Conservation (phyloP, 1,284 basidiomycete species). For the Schizopora paradoxa region DNA sequence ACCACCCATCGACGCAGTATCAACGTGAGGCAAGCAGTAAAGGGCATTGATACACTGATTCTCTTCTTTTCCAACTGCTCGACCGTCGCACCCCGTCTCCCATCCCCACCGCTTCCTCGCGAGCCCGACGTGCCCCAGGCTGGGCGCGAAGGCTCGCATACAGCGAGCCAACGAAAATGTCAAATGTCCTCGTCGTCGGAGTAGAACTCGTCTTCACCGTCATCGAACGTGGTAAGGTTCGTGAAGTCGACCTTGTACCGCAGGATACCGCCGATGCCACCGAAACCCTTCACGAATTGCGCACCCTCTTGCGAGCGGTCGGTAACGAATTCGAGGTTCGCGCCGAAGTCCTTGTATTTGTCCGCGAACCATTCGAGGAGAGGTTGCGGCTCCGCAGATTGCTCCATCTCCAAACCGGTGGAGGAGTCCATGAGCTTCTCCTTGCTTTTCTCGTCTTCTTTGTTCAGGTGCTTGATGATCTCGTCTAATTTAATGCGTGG, state of each 20-base stretch:
- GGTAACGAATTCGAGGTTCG: slow-evolving; percentile 87
- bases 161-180: slow-evolving; percentile 76
- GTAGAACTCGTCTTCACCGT: slow-evolving; percentile 79
- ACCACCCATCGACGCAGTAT: neutral
- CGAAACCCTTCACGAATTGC: slow-evolving; percentile 98
- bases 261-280: slow-evolving; percentile 93
- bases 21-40: no score
- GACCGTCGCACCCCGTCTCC: slow-evolving; percentile 55
- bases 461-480: slow-evolving; percentile 71
- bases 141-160: slow-evolving; percentile 51
- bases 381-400: slow-evolving; percentile 69
- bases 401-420: slow-evolving; percentile 95
- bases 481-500: slow-evolving; percentile 53
- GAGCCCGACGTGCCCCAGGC: slow-evolving; percentile 29
- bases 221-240: slow-evolving; percentile 68
- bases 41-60: no score
- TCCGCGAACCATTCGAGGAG: slow-evolving; percentile 98
- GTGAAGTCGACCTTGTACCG: slow-evolving; percentile 95
- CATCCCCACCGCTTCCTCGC: slow-evolving; percentile 6
- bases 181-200: slow-evolving; percentile 79
- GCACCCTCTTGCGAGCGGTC: slow-evolving; percentile 95
- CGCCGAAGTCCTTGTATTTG: slow-evolving; percentile 97
- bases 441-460: slow-evolving; percentile 84
- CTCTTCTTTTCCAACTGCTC: slow-evolving; percentile 22
- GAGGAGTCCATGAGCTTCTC: slow-evolving; percentile 95